Conservation (phyloP, 352 stramenopile genomes). For the Globisporangium canariense region DNA sequence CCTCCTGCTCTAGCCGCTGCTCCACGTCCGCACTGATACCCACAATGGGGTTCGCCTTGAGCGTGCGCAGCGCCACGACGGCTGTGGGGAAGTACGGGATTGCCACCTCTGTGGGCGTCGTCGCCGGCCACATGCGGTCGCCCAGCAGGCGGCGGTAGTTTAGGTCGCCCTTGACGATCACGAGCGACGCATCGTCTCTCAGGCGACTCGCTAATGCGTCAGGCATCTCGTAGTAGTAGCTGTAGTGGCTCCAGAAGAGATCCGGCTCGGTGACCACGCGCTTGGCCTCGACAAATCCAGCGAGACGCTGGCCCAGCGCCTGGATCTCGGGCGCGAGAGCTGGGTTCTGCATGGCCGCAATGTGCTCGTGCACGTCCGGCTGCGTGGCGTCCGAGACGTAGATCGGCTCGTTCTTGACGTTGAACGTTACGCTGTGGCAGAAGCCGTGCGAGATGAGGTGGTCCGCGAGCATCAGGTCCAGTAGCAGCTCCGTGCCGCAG, state of each 20-base stretch:
- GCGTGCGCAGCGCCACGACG: slow-evolving; percentile 65
- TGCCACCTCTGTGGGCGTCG: slow-evolving; percentile 82
- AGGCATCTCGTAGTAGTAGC: slow-evolving; percentile 72
- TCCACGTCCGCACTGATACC: slow-evolving; percentile 45
- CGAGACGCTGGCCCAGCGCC: slow-evolving; percentile 45
- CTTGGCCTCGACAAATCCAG: slow-evolving; percentile 24
- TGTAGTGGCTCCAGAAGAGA: slow-evolving; percentile 70
- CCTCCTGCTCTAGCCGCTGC: slow-evolving; percentile 39
- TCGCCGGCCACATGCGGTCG: slow-evolving; percentile 89
- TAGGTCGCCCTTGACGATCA: slow-evolving; percentile 96
- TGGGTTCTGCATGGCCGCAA: slow-evolving; percentile 42
- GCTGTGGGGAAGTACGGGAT: slow-evolving; percentile 67
- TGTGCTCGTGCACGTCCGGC: slow-evolving; percentile 55
- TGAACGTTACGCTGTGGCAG: slow-evolving; percentile 57
- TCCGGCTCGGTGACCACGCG: slow-evolving; percentile 26
- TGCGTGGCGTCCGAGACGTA: slow-evolving; percentile 79
- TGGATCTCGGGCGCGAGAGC: slow-evolving; percentile 34
- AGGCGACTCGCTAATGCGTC: slow-evolving; percentile 28
- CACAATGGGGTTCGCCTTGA: slow-evolving; percentile 73
- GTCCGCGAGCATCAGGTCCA: slow-evolving; percentile 64
- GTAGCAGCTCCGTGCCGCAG: slow-evolving; percentile 64
- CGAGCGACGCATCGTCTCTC: slow-evolving; percentile 54
- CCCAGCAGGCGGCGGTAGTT: slow-evolving; percentile 96
- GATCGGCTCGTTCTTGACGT: slow-evolving; percentile 73
- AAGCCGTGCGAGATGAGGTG: slow-evolving; percentile 50